phyloP scores from a whole-genome alignment of 345 rosid genomes.

The Arabis hirsuta region DNA sequence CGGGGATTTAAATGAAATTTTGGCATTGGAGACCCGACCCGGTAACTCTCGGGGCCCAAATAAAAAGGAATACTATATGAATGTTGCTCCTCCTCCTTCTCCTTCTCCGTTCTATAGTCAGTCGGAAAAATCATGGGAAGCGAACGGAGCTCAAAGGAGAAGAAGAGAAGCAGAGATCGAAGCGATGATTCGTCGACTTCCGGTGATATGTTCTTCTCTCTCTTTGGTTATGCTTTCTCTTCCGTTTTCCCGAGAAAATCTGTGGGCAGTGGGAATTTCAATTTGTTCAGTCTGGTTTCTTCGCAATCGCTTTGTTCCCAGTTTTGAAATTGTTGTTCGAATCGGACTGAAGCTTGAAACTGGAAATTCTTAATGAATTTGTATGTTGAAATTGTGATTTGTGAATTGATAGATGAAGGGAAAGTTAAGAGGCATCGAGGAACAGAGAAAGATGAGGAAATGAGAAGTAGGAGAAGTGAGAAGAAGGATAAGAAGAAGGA shows the following conservation, averaged over 20 bases:
- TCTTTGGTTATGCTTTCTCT: neutral
- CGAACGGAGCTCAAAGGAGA: constrained; percentile 61
- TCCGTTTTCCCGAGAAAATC: constrained; percentile 29
- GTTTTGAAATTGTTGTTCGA: constrained; percentile 4
- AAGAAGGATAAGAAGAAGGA: constrained; percentile 52
- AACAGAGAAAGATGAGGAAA: constrained; percentile 53
- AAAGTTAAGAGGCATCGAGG: constrained; percentile 58
- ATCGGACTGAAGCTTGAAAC: neutral
- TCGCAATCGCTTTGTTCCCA: neutral
- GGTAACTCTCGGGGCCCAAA: constrained; percentile 14
- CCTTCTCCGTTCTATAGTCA: neutral
- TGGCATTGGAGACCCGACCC: constrained; percentile 31
- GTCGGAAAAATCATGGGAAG: constrained; percentile 54
- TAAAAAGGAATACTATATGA: neutral
- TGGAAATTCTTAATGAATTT: neutral
- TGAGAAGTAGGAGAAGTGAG: constrained; percentile 53
- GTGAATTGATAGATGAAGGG: constrained; percentile 55
- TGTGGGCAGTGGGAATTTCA: neutral
- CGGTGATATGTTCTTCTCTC: constrained; percentile 41
- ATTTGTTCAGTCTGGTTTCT: constrained; percentile 10
- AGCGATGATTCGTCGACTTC: constrained; percentile 49
- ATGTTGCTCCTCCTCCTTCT: neutral
- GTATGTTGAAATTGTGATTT: constrained; percentile 12
- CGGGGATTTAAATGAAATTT: neutral
- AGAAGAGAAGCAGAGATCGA: constrained; percentile 56